Base-by-base conservation (phyloP, 176 grass and related monocot genomes). In the Raddia distichophylla region DNA sequence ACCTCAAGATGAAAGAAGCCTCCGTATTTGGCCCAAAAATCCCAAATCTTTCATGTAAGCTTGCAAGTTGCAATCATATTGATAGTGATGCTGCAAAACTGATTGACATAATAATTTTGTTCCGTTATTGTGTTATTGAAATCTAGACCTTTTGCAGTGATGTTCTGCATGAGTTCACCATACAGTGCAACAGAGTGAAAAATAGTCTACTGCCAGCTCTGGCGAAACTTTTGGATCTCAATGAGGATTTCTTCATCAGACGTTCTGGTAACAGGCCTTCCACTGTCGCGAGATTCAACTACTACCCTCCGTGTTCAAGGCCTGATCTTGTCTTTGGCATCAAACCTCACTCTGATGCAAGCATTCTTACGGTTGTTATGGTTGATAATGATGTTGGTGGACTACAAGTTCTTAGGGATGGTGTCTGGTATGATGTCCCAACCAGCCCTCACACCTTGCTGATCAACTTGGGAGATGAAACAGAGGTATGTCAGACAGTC, bases 281-380 rank as follows among this genome's bases (percentile, higher is more conserved):
- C 0, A 71, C 67, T 3, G 11, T 70, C 10, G 79, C 75, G 14
- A 71, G 88, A 56, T 86, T 94, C 64, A 86, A 4, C 62, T 89
- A 83, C 62, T 94, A 91, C 45, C 92, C 92, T 2, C 51, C 52
- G 12, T 94, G 92, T 42, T 49, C 75, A 1, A 77, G 53, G 20
- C 92, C 86, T 0, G 89, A 91, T 33, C 67, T 75, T 7, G 89
- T 91, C 19, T 86, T 60, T 8, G 89, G 92, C 34, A 12, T 94
- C 32, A 94, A 86, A 18, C 89, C 92, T 68, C 92, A 91, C 49
- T 84, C 86, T 10, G 92, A 94, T 7, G 80, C 13, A 58, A 3
- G 52, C 20, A 10, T 76, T n/a, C 18, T 89, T 4, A 70, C 86
- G 0, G 12, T 89, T 81, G 57, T 94, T 43, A 71, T 94, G 47